These are phyloP conservation scores for Acacia concinna DNA, from an alignment of 331 rosid genomes.

Conservation along the genomic window DNA sequence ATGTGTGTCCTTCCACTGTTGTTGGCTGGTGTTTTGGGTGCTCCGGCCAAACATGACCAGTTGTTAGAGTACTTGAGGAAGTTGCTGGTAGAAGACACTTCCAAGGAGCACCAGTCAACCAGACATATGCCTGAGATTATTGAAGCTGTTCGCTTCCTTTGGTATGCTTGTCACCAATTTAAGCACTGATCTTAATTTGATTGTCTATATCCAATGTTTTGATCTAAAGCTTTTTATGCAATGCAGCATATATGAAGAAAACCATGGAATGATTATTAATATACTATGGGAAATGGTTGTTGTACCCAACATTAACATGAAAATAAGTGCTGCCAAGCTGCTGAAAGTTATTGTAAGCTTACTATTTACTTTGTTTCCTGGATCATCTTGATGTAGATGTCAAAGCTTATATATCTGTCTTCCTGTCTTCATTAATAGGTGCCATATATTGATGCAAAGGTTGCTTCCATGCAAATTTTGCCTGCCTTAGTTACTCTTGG, in stretches of 20 bases:
- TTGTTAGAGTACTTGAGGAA: constrained; percentile 73
- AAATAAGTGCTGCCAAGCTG: constrained; percentile 80
- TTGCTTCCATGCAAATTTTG: constrained; percentile 87
- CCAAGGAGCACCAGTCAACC: constrained; percentile 50
- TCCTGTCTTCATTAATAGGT: constrained; percentile 48
- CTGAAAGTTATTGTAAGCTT: constrained; percentile 80
- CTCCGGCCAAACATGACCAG: constrained; percentile 63
- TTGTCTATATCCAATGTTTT: constrained; percentile 23
- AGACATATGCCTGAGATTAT: constrained; percentile 67
- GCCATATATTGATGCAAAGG: constrained; percentile 88
- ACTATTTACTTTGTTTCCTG: constrained; percentile 25
- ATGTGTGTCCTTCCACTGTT: constrained; percentile 89
- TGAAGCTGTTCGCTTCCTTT: constrained; percentile 89
- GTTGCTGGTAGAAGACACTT: constrained; percentile 64
- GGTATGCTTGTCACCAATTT: constrained; percentile 54
- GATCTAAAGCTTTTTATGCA: constrained; percentile 30
- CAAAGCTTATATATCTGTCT: constrained; percentile 26
- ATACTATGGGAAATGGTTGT: constrained; percentile 99
- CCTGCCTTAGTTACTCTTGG: constrained; percentile 97
- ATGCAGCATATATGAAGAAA: constrained; percentile 79
- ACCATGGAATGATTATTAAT: constrained; percentile 73
- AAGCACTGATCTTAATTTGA: not conserved
- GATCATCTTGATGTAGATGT: constrained; percentile 30
- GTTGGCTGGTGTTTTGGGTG: constrained; percentile 87
- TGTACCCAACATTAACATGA: constrained; percentile 71